Evolutionary conservation across 768 basidiomycete species (phyloP).

Genomic region (Leucocoprinus birnbaumii): DNA sequence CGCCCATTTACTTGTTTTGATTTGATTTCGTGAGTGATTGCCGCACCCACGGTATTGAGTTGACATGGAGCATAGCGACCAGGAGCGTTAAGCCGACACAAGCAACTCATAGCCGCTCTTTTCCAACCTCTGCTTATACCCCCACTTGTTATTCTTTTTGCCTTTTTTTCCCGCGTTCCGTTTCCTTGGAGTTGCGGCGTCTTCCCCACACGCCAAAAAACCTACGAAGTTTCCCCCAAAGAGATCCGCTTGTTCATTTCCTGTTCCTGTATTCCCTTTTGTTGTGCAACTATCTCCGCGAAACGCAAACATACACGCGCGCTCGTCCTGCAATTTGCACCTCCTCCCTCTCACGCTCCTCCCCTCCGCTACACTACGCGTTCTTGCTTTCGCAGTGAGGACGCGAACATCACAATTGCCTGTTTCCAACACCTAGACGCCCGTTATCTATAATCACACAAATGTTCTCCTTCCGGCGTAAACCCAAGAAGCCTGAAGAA

Average conservation of each 20-base stretch:
- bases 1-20: constrained; percentile 2
- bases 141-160: neutral
- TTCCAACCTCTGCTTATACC: neutral
- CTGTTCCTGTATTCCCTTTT: constrained; percentile 8
- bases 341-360: neutral
- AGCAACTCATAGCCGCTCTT: neutral
- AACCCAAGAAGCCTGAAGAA: constrained; percentile 51
- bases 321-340: neutral
- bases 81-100: neutral
- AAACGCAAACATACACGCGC: neutral
- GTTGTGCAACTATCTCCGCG: neutral
- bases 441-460: constrained; percentile 29
- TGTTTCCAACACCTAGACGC: constrained; percentile 3
- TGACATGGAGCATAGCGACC: constrained; percentile 12
- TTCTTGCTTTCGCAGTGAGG: neutral
- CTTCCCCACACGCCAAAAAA: neutral
- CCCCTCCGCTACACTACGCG: neutral
- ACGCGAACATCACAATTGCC: neutral
- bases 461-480: constrained; percentile 72
- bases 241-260: constrained; percentile 9
- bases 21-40: neutral
- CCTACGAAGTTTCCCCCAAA: too few species aligned
- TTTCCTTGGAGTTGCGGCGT: neutral
- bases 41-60: constrained; percentile 3
- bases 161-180: neutral